Evolutionary conservation across 805 yeast genomes (phyloP).

Genomic region (Wilhelminamyces savonicus): DNA sequence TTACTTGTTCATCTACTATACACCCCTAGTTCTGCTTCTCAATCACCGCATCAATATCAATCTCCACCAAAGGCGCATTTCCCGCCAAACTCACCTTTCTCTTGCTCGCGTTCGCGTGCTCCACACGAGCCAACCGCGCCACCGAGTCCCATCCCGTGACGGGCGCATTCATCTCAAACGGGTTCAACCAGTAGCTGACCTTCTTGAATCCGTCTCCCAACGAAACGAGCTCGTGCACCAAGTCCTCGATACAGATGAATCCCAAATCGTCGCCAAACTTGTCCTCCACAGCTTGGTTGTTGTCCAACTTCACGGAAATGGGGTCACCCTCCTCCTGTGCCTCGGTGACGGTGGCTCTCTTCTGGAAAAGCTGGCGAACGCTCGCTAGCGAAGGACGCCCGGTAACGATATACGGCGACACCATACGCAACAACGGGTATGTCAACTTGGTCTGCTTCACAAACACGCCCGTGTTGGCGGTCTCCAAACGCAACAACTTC

Average conservation of each 20-base stretch:
- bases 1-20: too few relatives aligned
- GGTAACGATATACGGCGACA: slow-evolving; percentile 66
- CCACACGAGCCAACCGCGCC: slow-evolving; percentile 59
- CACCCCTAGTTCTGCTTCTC: slow-evolving; percentile 50
- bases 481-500: slow-evolving; percentile 52
- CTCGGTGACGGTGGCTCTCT: slow-evolving; percentile 56
- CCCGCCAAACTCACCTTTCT: slow-evolving; percentile 53
- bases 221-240: slow-evolving; percentile 62
- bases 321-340: slow-evolving; percentile 9
- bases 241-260: slow-evolving; percentile 73
- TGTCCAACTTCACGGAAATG: slow-evolving; percentile 52
- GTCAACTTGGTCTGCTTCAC: slow-evolving; percentile 56
- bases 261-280: slow-evolving; percentile 53
- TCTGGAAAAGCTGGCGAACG: slow-evolving; percentile 67
- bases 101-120: slow-evolving; percentile 46
- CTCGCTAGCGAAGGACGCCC: slow-evolving; percentile 73
- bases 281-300: slow-evolving; percentile 71
- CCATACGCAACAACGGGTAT: slow-evolving; percentile 56
- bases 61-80: slow-evolving; percentile 59
- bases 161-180: slow-evolving; percentile 65
- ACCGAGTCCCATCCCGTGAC: slow-evolving; percentile 72
- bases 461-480: slow-evolving; percentile 65
- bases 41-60: slow-evolving; percentile 67
- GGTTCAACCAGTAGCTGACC: slow-evolving; percentile 57
- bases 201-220: slow-evolving; percentile 60